phyloP scores from a whole-genome alignment of 2,329 filamentous ascomycete genomes.

The Epichloe gansuensis region DNA sequence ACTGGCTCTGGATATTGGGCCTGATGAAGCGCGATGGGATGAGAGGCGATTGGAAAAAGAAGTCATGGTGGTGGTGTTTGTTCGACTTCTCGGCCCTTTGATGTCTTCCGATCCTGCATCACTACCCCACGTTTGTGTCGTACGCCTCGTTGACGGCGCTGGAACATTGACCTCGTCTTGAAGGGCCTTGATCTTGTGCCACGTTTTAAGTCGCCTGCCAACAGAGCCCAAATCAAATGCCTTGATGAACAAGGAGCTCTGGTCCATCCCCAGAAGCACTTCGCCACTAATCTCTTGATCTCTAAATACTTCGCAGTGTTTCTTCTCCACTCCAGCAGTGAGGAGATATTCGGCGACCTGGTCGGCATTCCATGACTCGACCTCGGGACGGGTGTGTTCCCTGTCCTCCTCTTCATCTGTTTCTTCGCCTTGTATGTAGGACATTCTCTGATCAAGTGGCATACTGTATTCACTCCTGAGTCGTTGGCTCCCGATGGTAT shows the following conservation, averaged over 20 bases:
- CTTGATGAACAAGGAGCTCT: constrained; percentile 88
- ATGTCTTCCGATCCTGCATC: constrained; percentile 45
- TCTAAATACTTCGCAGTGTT: constrained; percentile 85
- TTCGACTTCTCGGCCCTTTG: constrained; percentile 40
- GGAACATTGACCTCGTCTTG: constrained; percentile 67
- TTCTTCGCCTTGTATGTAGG: constrained; percentile 88
- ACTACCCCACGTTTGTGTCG: constrained; percentile 45
- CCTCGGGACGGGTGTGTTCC: constrained; percentile 56
- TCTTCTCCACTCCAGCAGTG: constrained; percentile 70
- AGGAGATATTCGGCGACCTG: constrained; percentile 86
- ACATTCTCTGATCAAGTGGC: constrained; percentile 62
- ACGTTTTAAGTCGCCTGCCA: constrained; percentile 79
- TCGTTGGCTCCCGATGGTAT: constrained; percentile 52
- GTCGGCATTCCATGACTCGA: constrained; percentile 65
- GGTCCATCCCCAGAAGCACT: constrained; percentile 87
- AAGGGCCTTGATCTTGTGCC: constrained; percentile 88
- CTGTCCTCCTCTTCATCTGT: constrained; percentile 86
- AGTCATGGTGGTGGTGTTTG: constrained; percentile 40
- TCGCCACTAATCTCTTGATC: constrained; percentile 96
- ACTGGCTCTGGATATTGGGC: constrained; percentile 35
- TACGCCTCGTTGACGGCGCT: constrained; percentile 29
- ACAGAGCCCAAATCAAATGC: constrained; percentile 90
- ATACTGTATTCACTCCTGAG: constrained; percentile 87
- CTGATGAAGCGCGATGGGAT: constrained; percentile 37
- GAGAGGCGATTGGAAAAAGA: constrained; percentile 32